Conservation (phyloP, 768 basidiomycete species). For the Boletus rex-veris region DNA sequence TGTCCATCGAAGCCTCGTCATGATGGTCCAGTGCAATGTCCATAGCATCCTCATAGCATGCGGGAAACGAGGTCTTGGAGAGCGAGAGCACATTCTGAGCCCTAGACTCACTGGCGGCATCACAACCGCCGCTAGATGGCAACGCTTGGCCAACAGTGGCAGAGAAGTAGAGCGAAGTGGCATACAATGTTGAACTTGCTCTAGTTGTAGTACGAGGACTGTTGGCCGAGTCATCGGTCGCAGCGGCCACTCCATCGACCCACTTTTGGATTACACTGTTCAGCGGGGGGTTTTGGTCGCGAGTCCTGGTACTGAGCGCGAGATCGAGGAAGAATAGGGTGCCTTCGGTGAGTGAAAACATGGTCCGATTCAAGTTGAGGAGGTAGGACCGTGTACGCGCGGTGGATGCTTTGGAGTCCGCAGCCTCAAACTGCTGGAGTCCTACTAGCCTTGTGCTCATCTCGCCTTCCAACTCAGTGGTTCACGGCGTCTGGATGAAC, state of each 20-base stretch:
- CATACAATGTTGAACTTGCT: not conserved
- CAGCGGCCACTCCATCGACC: not conserved
- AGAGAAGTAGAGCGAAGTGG: not conserved
- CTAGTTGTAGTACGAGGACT: not conserved
- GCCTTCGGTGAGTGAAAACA: constrained; percentile 5
- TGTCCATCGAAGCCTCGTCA: not conserved
- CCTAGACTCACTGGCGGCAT: not conserved
- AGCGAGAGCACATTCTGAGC: no score
- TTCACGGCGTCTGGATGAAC: not conserved
- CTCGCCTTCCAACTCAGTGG: not conserved
- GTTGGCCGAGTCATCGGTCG: not conserved
- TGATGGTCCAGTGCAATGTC: not conserved
- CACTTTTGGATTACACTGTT: not conserved
- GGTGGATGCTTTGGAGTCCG: no score
- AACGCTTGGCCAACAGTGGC: not conserved
- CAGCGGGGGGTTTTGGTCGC: not conserved
- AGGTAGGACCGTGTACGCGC: no score
- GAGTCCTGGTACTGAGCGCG: not conserved
- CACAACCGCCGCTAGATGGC: not conserved
- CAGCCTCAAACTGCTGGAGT: no score
- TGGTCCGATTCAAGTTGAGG: not conserved
- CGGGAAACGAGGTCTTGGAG: not conserved
- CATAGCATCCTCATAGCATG: not conserved
- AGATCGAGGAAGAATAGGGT: constrained; percentile 4
- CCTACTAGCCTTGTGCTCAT: not conserved